Evolutionary conservation across 148 eudicot species (phyloP), one percentile per base, ranked within the genome.

Genomic region (Fagopyrum homotropicum): DNA sequence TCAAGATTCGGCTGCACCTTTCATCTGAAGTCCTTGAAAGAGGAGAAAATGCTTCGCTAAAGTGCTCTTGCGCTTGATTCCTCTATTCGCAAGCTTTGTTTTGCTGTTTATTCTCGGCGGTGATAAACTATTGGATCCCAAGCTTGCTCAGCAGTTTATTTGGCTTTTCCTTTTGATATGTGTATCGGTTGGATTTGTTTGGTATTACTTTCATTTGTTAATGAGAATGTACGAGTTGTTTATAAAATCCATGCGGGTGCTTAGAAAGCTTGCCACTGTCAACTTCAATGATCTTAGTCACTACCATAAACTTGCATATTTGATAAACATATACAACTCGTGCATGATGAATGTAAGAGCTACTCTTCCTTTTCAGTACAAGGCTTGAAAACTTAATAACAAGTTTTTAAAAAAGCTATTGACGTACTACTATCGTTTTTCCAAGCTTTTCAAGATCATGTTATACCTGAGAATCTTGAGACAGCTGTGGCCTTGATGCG

Each of bases 261-360:
- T 92, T n/a, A 83, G 88, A 72, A 92, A 88, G 82, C 93, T 95
- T 57, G 83, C 87, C 48, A 82, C 89, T 55, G 85, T 89, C 69
- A 82, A 77, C 80, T 81, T 95, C 82, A 90, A 90, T 68, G 92
- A 91, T 77, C 91, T 95, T 72, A 83, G 83, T 52, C 97, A 95
- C 83, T 96, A 90, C 75, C 96, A 95, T 77, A 95, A 90, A 85
- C 97, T 95, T 72, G 98, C 97, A 4, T 95, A 92, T 78, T 95
- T 97, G 98, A 95, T 95, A 52, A 95, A 95, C 80, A 84, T 84
- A 45, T 95, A 95, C 80, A 95, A 95, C 81, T 80, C 96, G 26
- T 95, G 97, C 85, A 81, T 95, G 93, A 90, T 95, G 96, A 95
- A 95, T 78, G 98, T 95, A 86, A 85, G 96, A 75, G 52, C 0